Conservation (phyloP, 495 filamentous ascomycete genomes). For the Glutinoglossum americanum region DNA sequence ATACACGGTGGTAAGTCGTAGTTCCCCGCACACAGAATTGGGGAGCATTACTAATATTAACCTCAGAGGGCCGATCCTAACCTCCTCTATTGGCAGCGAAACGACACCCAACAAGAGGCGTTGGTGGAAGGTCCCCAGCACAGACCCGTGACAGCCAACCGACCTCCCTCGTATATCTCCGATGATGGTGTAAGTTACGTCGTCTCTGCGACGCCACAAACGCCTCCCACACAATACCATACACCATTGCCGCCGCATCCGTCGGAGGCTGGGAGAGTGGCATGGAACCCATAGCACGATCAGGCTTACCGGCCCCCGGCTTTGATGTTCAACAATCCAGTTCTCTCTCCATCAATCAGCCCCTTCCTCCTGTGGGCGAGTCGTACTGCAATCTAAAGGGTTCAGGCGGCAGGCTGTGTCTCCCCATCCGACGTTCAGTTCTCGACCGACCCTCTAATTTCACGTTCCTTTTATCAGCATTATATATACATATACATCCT, state of each 20-base stretch:
- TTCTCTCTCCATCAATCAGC: too few species aligned
- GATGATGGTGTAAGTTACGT: constrained; percentile 52
- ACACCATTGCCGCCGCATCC: constrained; percentile 26
- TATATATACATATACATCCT: constrained; percentile 6
- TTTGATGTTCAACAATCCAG: background rate
- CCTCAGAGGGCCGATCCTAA: constrained; percentile 52
- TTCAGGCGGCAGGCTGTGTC: background rate
- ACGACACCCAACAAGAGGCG: background rate
- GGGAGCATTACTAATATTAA: background rate
- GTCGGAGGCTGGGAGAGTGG: constrained; percentile 16
- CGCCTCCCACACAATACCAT: constrained; percentile 19
- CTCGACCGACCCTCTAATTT: too few species aligned
- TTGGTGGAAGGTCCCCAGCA: background rate
- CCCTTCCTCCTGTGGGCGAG: background rate
- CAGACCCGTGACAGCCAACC: constrained; percentile 13
- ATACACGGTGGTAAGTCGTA: constrained; percentile 48
- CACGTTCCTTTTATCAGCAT: too few species aligned
- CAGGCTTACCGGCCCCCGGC: too few species aligned
- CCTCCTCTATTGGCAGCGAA: constrained; percentile 54
- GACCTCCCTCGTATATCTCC: constrained; percentile 50
- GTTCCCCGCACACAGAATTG: background rate
- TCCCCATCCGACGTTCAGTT: background rate
- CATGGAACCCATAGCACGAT: background rate
- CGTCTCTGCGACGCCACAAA: constrained; percentile 35
- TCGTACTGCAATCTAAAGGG: background rate